Base-by-base conservation (phyloP, 495 filamentous ascomycete species). In the Daldinia caldariorum region DNA sequence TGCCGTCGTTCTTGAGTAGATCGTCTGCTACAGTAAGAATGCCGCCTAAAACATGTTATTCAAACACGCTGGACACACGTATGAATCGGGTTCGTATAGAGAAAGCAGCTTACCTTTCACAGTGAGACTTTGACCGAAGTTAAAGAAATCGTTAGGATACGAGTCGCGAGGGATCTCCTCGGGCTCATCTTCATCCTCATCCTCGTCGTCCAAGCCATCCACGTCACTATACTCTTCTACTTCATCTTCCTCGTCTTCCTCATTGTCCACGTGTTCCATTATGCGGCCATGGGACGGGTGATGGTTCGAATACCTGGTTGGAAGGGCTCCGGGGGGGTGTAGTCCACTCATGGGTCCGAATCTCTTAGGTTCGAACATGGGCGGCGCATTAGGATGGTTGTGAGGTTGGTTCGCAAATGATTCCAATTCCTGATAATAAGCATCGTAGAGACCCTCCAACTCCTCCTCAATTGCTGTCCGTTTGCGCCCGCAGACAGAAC, bases 21-120 rank as follows among this genome's bases (percentile, higher is more conserved):
- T 99, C 95, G 82, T 99, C 95, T 75, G 95, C 95, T 71, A 99
- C 96, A 60, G 95, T 99, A 75, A 99, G 89, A 76, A 98, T 97
- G 68, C 96, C 96, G 82, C 95, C 94, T 97, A 83, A 64, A 74
- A 66, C 13, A 72, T 54, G 67, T 77, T 66, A 77, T 75, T 74
- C 63, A 62, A 66, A 68, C 61, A 76, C 54, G 72, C 75, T 77
- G 62, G 70, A 62, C 31, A 50, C 53, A 64, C 70, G 64, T 73
- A 78, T 79, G 78, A 73, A 79, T 56, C 64, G 71, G 57, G 32
- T 31, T 12, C 16, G 8, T 29, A 34, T 38, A 38, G 22, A 41
- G 72, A 38, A 31, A 41, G 72, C 64, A 77, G 72, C 88, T 72
- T 85, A 96, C 94, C 95, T 91, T 98, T 92, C 37, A 98, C 95